phyloP scores from a whole-genome alignment of 2,329 filamentous ascomycete species.

The Microdochium bolleyi region DNA sequence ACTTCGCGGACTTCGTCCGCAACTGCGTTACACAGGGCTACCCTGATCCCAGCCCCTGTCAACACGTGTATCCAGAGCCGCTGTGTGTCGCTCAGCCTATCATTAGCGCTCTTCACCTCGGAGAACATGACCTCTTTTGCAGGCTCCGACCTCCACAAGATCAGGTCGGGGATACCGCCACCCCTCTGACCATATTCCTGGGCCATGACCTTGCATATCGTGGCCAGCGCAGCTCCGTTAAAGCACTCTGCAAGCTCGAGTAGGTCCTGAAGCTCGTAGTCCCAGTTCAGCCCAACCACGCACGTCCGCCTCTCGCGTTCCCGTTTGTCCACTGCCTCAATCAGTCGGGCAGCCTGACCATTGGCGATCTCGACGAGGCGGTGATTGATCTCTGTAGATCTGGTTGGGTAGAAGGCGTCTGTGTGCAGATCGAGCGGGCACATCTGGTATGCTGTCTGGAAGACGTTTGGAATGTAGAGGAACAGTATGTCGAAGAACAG shows the following conservation, averaged over 20 bases:
- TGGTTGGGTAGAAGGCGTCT: slow-evolving; percentile 79
- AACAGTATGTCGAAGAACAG: slow-evolving; percentile 93
- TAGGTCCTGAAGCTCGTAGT: slow-evolving; percentile 72
- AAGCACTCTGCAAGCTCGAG: slow-evolving; percentile 74
- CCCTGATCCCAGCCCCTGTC: slow-evolving; percentile 72
- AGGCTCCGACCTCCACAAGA: slow-evolving; percentile 62
- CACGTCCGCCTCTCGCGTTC: slow-evolving; percentile 69
- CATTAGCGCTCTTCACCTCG: slow-evolving; percentile 79
- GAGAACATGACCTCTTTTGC: slow-evolving; percentile 51
- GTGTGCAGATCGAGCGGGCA: slow-evolving; percentile 90
- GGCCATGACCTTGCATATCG: slow-evolving; percentile 86
- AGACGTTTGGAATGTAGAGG: slow-evolving; percentile 89
- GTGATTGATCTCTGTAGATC: slow-evolving; percentile 84
- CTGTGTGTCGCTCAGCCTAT: slow-evolving; percentile 92
- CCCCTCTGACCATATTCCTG: slow-evolving; percentile 87
- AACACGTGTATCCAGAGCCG: slow-evolving; percentile 95
- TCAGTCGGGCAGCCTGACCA: slow-evolving; percentile 60
- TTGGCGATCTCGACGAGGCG: slow-evolving; percentile 83
- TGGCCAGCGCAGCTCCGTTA: slow-evolving; percentile 68
- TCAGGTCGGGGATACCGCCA: slow-evolving; percentile 84
- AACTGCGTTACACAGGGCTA: slow-evolving; percentile 68
- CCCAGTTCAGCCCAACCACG: slow-evolving; percentile 89
- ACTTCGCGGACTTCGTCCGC: slow-evolving; percentile 41
- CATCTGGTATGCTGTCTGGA: slow-evolving; percentile 91
- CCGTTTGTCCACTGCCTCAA: slow-evolving; percentile 59